phyloP scores from a whole-genome alignment of 1,284 basidiomycete species.

The Fomitopsis schrenkii region DNA sequence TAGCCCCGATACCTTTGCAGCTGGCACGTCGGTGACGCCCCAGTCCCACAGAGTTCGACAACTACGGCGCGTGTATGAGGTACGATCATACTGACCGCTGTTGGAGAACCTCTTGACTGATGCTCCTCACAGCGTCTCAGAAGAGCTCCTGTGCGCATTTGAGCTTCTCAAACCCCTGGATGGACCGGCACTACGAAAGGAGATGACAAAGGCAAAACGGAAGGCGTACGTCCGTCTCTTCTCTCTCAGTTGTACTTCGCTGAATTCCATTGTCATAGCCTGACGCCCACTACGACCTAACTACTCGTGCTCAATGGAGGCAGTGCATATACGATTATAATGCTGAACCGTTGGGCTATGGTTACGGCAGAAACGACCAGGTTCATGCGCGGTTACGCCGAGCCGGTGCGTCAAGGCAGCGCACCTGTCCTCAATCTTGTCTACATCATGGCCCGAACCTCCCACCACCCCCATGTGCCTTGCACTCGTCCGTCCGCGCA shows the following conservation, averaged over 20 bases:
- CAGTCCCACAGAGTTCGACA: conserved; percentile 79
- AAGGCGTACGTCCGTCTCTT: conserved; percentile 63
- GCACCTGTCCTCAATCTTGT: not conserved
- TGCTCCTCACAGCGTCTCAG: conserved; percentile 73
- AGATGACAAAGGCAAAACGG: conserved; percentile 98
- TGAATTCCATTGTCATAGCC: conserved; percentile 13
- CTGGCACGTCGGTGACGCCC: conserved; percentile 1
- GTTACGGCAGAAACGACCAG: not conserved
- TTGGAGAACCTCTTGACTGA: not conserved
- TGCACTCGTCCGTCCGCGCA: not conserved
- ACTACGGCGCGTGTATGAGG: conserved; percentile 97
- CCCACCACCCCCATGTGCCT: not conserved
- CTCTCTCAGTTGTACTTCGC: not conserved
- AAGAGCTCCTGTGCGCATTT: conserved; percentile 96
- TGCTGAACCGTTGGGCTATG: conserved; percentile 14
- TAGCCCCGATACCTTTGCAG: conserved; percentile 13
- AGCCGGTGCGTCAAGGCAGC: not conserved
- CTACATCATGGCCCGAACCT: not conserved
- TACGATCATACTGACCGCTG: conserved; percentile 20
- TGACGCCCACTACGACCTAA: conserved; percentile 29
- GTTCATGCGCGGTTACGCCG: conserved; percentile 5
- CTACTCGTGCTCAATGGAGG: conserved; percentile 9
- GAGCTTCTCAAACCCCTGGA: conserved; percentile 97
- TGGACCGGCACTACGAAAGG: conserved; percentile 92
- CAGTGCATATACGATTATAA: conserved; percentile 28